Percentiles rank a stretch among this genome's conserved stretches.
phyloP scores from a whole-genome alignment of 768 basidiomycete species.

The Amanita muscaria region DNA sequence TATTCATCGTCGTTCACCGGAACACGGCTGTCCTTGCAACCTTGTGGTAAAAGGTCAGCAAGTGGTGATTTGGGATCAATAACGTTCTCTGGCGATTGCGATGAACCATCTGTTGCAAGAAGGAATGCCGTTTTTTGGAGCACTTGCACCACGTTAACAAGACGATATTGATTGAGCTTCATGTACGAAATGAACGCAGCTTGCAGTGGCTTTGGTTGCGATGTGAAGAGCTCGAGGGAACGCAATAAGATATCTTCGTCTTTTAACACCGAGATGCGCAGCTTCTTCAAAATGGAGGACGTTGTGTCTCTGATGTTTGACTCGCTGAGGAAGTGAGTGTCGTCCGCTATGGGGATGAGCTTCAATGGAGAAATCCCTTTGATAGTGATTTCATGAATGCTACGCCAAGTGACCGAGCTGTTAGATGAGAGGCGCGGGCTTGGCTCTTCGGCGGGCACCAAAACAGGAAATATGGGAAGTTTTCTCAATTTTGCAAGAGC shows the following conservation, averaged over 20 bases:
- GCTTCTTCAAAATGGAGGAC: conserved; percentile 19
- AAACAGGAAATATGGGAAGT: conserved; percentile 23
- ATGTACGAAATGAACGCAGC: conserved; percentile 21
- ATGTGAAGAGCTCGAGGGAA: conserved; percentile 20
- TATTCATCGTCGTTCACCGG: background rate
- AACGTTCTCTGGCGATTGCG: conserved; percentile 16
- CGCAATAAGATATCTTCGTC: conserved; percentile 20
- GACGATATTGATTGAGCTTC: conserved; percentile 12
- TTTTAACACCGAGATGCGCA: conserved; percentile 10
- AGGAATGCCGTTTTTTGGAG: conserved; percentile 24
- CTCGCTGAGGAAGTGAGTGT: conserved; percentile 22
- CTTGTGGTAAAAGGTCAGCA: conserved; percentile 8
- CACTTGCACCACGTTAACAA: conserved; percentile 18
- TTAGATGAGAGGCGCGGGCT: background rate
- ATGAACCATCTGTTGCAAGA: conserved; percentile 13
- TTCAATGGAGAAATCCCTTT: conserved; percentile 5
- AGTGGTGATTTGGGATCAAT: conserved; percentile 16
- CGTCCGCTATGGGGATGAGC: conserved; percentile 18
- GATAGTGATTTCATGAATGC: background rate
- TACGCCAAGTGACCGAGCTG: background rate
- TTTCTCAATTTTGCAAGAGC: conserved; percentile 8
- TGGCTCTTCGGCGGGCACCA: conserved; percentile 12
- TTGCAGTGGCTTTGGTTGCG: conserved; percentile 20
- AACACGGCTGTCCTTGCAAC: background rate
- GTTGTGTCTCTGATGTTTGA: conserved; percentile 14